These are phyloP conservation scores for Boeremia exigua DNA, from an alignment of 2,329 filamentous ascomycete genomes.

Conservation along the genomic window DNA sequence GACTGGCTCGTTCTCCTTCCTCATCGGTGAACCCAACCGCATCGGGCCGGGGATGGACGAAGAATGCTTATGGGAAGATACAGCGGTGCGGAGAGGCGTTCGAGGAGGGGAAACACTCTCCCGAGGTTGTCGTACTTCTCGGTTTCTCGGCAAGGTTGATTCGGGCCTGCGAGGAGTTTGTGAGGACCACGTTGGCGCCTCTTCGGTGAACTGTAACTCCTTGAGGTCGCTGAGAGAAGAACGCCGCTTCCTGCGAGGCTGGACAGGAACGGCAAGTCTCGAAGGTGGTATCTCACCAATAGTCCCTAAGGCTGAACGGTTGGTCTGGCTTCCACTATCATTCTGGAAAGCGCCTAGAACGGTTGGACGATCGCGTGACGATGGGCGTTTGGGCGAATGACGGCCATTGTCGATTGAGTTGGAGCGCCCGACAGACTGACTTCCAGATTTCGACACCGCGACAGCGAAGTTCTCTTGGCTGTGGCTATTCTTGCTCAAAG, in stretches of 20 bases:
- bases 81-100: conserved; percentile 41
- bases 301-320: conserved; percentile 53
- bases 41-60: conserved; percentile 48
- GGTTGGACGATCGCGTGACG: conserved; percentile 62
- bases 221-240: conserved; percentile 91
- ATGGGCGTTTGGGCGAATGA: conserved; percentile 58
- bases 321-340: conserved; percentile 48
- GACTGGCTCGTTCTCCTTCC: conserved; percentile 53
- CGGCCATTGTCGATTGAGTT: conserved; percentile 77
- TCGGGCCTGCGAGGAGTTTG: conserved; percentile 45
- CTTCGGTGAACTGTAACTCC: conserved; percentile 65
- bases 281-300: conserved; percentile 57
- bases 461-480: conserved; percentile 56
- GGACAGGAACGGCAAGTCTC: conserved; percentile 26
- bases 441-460: conserved; percentile 70
- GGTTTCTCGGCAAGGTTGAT: conserved; percentile 27
- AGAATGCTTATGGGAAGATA: conserved; percentile 47
- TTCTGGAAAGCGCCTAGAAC: conserved; percentile 56
- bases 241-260: conserved; percentile 73
- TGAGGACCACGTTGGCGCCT: conserved; percentile 47
- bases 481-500: conserved; percentile 77
- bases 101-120: conserved; percentile 39
- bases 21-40: conserved; percentile 53
- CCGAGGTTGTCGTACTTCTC: conserved; percentile 2
- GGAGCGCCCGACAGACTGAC: conserved; percentile 64